Conservation (phyloP, 148 eudicot genomes). For the Polygonum aviculare region DNA sequence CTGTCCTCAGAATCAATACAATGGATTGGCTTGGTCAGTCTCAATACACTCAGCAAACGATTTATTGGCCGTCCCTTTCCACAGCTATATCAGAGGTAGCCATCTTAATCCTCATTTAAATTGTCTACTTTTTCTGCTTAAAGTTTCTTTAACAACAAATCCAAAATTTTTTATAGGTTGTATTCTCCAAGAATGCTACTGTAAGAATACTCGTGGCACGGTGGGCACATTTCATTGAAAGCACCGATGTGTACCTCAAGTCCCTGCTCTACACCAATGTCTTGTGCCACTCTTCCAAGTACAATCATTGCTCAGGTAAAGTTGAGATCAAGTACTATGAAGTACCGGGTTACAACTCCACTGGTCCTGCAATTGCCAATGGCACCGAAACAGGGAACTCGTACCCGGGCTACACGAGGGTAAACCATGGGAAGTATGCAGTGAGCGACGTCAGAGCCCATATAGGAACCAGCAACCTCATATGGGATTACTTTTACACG, state of each 20-base stretch:
- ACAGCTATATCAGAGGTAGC: conserved; percentile 79
- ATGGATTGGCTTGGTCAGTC: conserved; percentile 99
- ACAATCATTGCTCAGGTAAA: conserved; percentile 68
- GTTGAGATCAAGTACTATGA: conserved; percentile 74
- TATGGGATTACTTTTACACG: conserved; percentile 88
- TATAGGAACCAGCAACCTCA: conserved; percentile 78
- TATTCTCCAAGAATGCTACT: conserved; percentile 71
- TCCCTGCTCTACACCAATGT: conserved; percentile 65
- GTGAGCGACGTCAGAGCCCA: conserved; percentile 81
- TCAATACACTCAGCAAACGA: conserved; percentile 35
- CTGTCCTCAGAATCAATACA: conserved; percentile 56
- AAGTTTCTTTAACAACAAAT: not conserved
- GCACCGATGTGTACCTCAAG: conserved; percentile 75
- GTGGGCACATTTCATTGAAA: conserved; percentile 69
- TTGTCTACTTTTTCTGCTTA: not conserved
- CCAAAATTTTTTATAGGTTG: conserved; percentile 34
- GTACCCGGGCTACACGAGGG: conserved; percentile 67
- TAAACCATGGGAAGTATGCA: conserved; percentile 87
- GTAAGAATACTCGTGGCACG: conserved; percentile 71
- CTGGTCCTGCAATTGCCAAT: conserved; percentile 64
- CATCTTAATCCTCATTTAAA: not conserved
- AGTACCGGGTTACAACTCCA: conserved; percentile 68
- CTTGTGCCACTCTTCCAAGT: conserved; percentile 63
- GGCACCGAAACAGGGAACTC: conserved; percentile 47
- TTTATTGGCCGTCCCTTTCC: conserved; percentile 81